Evolutionary conservation across 2,329 filamentous ascomycete species (phyloP), one percentile per base, ranked within the genome.

Genomic region (Diaporthe helianthi): DNA sequence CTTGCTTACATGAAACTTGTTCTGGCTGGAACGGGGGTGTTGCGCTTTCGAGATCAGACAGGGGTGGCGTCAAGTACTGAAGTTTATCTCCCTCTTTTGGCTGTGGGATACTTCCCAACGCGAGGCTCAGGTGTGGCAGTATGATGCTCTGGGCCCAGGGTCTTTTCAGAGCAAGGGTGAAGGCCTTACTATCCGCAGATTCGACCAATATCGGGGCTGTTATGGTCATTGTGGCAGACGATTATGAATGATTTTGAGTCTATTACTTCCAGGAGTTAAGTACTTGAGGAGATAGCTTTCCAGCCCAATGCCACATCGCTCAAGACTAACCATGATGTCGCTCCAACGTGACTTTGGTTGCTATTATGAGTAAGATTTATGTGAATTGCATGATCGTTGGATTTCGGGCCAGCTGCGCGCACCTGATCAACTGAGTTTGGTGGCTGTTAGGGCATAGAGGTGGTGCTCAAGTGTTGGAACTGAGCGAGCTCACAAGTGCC

Each of bases 211-310:
- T 38, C 26, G 44, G 22, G 41, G 44, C 53, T n/a, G 5, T 46
- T 36, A 29, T 47, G 22, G 24, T 22, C 33, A 24, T 41, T 15
- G 12, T 12, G 22, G 31, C 38, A 49, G 29, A 47, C 29, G 41
- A 58, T 31, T 36, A 67, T 33, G 52, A 67, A 38, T 38, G 41
- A 58, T 41, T 36, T 33, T 31, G 44, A 51, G 52, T 67, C n/a
- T 66, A 26, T 47, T 55, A 41, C 46, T 44, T 13, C n/a, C 31
- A 47, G 51, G 38, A 17, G 49, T 55, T 38, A 12, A 47, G 51
- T 26, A 17, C 36, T 55, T 38, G 12, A n/a, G 51, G 51, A n/a
- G 15, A 47, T 55, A 66, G 38, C 61, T 66, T 47, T 66, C 29
- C 10, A 55, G n/a, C 38, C 36, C 22, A 66, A n/a, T 26, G 31